phyloP scores from a whole-genome alignment of 176 grass and related monocot genomes.

The Ensete glaucum region DNA sequence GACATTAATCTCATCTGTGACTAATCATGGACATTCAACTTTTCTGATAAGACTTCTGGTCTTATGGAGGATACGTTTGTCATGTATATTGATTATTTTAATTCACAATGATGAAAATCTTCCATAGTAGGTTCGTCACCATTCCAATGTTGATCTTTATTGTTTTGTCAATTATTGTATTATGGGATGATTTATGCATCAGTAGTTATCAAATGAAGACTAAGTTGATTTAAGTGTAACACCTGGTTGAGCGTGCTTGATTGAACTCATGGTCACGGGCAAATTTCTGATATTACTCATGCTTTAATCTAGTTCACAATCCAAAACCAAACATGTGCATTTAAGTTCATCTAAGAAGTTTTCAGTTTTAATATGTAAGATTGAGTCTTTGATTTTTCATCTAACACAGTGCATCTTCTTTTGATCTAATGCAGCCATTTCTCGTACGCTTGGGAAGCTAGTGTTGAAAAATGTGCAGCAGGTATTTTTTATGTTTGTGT shows the following conservation, averaged over 20 bases:
- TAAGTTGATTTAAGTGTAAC: background rate
- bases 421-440: constrained; percentile 42
- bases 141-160: background rate
- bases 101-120: too few relatives aligned
- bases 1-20: too few relatives aligned
- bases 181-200: background rate
- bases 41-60: too few relatives aligned
- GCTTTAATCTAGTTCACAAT: background rate
- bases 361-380: background rate
- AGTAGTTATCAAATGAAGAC: background rate
- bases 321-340: background rate
- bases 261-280: too few relatives aligned
- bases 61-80: too few relatives aligned
- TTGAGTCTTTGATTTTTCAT: background rate
- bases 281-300: background rate
- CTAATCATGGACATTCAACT: too few relatives aligned
- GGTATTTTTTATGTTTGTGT: constrained; percentile 23
- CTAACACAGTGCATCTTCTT: background rate
- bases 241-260: too few relatives aligned
- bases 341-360: background rate
- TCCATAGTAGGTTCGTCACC: too few relatives aligned
- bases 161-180: background rate
- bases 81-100: too few relatives aligned
- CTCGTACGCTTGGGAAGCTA: constrained; percentile 59
- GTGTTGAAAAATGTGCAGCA: constrained; percentile 84